phyloP scores from a whole-genome alignment of 202 grass and related monocot species.

The Miscanthus sacchariflorus region DNA sequence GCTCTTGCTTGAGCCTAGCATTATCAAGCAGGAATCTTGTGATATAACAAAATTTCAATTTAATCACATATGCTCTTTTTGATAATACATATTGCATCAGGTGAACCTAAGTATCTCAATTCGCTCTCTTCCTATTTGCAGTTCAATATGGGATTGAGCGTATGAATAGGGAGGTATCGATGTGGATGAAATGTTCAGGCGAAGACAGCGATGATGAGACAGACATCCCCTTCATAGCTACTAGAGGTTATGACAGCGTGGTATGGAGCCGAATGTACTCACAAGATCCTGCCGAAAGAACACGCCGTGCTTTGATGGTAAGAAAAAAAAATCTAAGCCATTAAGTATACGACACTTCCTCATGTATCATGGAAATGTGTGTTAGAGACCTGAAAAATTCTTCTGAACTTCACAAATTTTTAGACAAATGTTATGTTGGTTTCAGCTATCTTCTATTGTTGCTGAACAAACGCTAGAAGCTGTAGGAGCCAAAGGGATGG shows the following conservation, averaged over 20 bases:
- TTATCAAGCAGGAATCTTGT: not conserved
- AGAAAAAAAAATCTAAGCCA: slow-evolving; percentile 30
- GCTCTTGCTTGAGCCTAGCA: not conserved
- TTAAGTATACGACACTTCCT: slow-evolving; percentile 7
- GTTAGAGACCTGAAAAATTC: not conserved
- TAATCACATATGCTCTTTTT: not conserved
- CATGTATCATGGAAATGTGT: not conserved
- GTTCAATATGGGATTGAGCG: slow-evolving; percentile 88
- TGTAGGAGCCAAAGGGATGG: slow-evolving; percentile 90
- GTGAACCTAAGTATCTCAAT: not conserved
- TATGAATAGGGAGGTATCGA: slow-evolving; percentile 86
- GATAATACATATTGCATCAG: not conserved
- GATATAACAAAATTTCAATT: not conserved
- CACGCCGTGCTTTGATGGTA: slow-evolving; percentile 56
- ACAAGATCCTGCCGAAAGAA: slow-evolving; percentile 57
- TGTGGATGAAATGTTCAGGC: slow-evolving; percentile 74
- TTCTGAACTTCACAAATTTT: slow-evolving; percentile 31
- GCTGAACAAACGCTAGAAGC: slow-evolving; percentile 76
- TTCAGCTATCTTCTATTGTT: slow-evolving; percentile 82
- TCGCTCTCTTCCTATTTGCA: slow-evolving; percentile 37
- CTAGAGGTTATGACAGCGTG: slow-evolving; percentile 88
- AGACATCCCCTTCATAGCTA: slow-evolving; percentile 81
- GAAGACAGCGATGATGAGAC: slow-evolving; percentile 48
- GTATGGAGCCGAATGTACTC: slow-evolving; percentile 94
- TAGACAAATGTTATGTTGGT: slow-evolving; percentile 34